Conservation (phyloP, 768 basidiomycete genomes). For the Cyathus striatus region DNA sequence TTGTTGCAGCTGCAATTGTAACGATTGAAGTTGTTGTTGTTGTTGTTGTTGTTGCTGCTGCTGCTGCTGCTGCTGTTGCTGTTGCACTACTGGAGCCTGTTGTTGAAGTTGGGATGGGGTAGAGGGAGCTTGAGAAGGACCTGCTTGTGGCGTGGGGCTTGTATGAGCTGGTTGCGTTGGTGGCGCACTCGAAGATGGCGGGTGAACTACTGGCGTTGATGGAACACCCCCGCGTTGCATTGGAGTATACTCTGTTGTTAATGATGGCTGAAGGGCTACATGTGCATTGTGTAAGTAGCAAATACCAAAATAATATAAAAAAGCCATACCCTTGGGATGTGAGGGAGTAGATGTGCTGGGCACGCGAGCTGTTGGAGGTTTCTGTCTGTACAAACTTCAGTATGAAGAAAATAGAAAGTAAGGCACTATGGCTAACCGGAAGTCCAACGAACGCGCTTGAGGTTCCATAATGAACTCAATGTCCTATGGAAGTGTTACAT, state of each 20-base stretch:
- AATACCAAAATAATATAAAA: conserved; percentile 1
- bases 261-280: conserved; percentile 48
- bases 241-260: conserved; percentile 82
- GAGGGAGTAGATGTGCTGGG: conserved; percentile 22
- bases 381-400: conserved; percentile 23
- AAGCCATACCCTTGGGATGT: conserved; percentile 23
- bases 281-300: conserved; percentile 5
- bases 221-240: conserved; percentile 54
- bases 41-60: conserved; percentile 6
- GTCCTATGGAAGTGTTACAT: conserved; percentile 39
- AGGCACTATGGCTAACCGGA: conserved; percentile 44
- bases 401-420: neutral
- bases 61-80: conserved; percentile 14
- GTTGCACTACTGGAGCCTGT: conserved; percentile 9
- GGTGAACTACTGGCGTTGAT: conserved; percentile 12
- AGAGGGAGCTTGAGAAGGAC: conserved; percentile 6
- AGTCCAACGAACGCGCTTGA: conserved; percentile 64
- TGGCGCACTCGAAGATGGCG: no score
- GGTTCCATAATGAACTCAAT: conserved; percentile 92
- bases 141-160: no score
- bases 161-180: no score
- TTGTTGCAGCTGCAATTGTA: conserved; percentile 1
- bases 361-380: conserved; percentile 22
- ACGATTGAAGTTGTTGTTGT: conserved; percentile 5
- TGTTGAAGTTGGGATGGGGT: conserved; percentile 8